Base-by-base conservation (phyloP, 805 yeast species). In the Wickerhamomyces kurtzmanii region DNA sequence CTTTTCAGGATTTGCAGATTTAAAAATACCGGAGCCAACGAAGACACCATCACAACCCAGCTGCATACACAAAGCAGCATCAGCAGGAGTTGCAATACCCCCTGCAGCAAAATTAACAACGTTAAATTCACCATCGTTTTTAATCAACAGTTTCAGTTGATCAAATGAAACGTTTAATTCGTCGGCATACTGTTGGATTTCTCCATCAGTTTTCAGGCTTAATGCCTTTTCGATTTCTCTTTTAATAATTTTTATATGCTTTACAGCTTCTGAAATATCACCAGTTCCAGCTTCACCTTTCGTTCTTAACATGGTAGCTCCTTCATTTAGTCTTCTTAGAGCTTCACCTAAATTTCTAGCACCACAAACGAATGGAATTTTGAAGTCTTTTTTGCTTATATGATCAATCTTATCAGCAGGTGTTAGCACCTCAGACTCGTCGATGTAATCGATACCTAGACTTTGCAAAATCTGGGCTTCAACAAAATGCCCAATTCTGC, bases 221-320 rank as follows among this genome's bases (percentile, higher is more conserved):
- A 60, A 36, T 5, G 71, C 68, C 23, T 62, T 56, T 27, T 57
- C 55, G 42, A 80, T 75, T 43, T 80, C 71, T 28, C 54, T 47
- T 34, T 61, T 66, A 50, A 82, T 75, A 39, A 66, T 60, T 31
- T 71, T 64, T 39, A 82, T 75, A 52, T 81, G 93, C 45, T 65
- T 69, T 32, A 81, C 84, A 10, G 91, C 91, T 53, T 81, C 89
- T 23, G 83, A 72, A 29, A 81, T 74, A 53, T 81, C 91, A 31
- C 93, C 93, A 21, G 93, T 82, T 24, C 93, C 93, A 20, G 93
- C 91, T 52, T 81, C 93, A 40, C 93, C 93, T 57, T 81, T 81
- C 39, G 91, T 76, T 51, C 91, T 68, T 49, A 81, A 69, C 89
- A 81, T 79, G 18, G 89, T 87, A 20, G 91, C 89, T 40, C 91